Evolutionary conservation across 179 eudicot genomes (phyloP), one percentile per base, ranked within the genome.

Genomic region (Carnegiea gigantea): DNA sequence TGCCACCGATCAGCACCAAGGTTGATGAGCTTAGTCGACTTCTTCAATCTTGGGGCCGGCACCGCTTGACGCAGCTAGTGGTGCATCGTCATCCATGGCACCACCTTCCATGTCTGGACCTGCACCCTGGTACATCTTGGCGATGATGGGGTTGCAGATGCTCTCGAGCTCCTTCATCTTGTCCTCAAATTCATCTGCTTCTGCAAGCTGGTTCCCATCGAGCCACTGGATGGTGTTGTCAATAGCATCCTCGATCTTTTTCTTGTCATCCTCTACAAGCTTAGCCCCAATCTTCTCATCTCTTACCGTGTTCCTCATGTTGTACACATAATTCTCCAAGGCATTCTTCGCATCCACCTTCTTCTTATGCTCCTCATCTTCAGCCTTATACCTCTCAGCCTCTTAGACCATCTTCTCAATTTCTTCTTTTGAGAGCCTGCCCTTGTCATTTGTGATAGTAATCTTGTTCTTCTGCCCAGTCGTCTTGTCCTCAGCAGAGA

Each of bases 161-260:
- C 77, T 28, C 70, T 80, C 82, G 0, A 80, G 78, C 78, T 73
- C 82, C 73, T 80, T 80, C 82, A 80, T 80, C 78, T 73, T 80
- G 40, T 80, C 82, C 20, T 70, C 73, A 70, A 70, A 70, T 43
- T 70, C 73, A 18, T 70, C 73, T 5, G 73, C 73, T 23, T 80
- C 82, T 15, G 70, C 82, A 1, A 80, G 78, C 62, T 80, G 82
- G 82, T 80, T 80, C 2, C 70, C 53, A 10, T 80, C 77, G 11
- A 80, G 71, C 82, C 79, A 76, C 24, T 15, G 11, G 68, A 76
- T 76, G 44, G 79, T 38, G 11, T 49, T 12, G 5, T 76, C 79
- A 18, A 76, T 54, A 4, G 79, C 70, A 57, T 76, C 79, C 79
- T 76, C 79, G 2, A 76, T 76, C 78, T 80, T 80, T 51, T 80